phyloP scores from a whole-genome alignment of 805 yeast species.

The Candida krabiensis region DNA sequence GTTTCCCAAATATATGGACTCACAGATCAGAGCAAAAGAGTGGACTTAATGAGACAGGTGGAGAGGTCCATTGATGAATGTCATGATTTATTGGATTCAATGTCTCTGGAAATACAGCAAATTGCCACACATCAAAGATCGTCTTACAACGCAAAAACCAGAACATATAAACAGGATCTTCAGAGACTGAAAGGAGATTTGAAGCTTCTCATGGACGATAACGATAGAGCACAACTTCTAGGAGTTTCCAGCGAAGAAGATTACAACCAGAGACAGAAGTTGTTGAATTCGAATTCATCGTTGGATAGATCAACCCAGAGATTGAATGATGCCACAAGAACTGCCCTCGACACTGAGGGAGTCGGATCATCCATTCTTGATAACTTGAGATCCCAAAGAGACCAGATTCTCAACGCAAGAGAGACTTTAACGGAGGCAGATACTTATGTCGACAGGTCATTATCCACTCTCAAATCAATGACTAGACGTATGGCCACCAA shows the following conservation, averaged over 20 bases:
- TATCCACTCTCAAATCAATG: constrained; percentile 86
- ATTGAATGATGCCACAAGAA: constrained; percentile 80
- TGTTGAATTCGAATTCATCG: constrained; percentile 74
- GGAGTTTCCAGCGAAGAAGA: constrained; percentile 49
- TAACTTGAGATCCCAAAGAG: constrained; percentile 90
- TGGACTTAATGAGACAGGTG: constrained; percentile 54
- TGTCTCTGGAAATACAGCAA: constrained; percentile 82
- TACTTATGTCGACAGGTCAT: constrained; percentile 84
- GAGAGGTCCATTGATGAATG: constrained; percentile 78
- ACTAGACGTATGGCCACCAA: constrained; percentile 90
- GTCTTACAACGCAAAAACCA: constrained; percentile 67
- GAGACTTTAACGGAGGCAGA: constrained; percentile 89
- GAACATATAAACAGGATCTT: constrained; percentile 64
- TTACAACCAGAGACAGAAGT: constrained; percentile 75
- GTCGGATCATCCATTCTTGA: constrained; percentile 88
- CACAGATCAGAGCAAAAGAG: constrained; percentile 47
- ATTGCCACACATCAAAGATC: constrained; percentile 76
- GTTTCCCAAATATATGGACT: constrained; percentile 53
- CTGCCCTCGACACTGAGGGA: constrained; percentile 89
- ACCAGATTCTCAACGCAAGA: constrained; percentile 83
- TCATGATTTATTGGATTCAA: constrained; percentile 77
- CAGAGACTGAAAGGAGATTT: constrained; percentile 57
- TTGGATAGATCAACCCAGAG: constrained; percentile 82
- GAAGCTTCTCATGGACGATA: constrained; percentile 61
- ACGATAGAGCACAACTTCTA: constrained; percentile 71